These are phyloP conservation scores for Lobosporangium transversale DNA, from an alignment of 192 early-diverging fungal genomes.

Conservation along the genomic window DNA sequence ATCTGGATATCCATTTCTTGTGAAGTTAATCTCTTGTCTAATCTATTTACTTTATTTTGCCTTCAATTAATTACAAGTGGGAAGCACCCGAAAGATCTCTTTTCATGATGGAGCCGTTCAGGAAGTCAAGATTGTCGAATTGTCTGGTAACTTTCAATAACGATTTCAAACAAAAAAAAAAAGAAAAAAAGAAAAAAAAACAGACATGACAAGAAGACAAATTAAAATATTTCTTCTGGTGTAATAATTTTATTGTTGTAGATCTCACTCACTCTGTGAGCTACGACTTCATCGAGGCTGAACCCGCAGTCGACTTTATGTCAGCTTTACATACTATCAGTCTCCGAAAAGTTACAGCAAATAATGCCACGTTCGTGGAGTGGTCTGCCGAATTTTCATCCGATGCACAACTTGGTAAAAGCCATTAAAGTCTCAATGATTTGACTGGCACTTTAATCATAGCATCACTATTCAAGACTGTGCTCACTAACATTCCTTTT, in stretches of 20 bases:
- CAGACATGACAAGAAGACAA: too few relatives aligned
- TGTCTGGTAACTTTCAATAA: slow-evolving; percentile 47
- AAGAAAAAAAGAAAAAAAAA: not conserved
- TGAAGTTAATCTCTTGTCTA: not conserved
- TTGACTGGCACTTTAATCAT: too few relatives aligned
- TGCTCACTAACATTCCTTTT: not conserved
- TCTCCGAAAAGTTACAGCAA: slow-evolving; percentile 57
- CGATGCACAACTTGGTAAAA: slow-evolving; percentile 53
- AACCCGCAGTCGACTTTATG: slow-evolving; percentile 61
- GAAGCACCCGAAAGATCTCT: slow-evolving; percentile 58
- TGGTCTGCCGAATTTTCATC: slow-evolving; percentile 68
- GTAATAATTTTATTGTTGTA: too few relatives aligned
- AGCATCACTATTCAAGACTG: too few relatives aligned
- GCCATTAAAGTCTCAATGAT: too few relatives aligned
- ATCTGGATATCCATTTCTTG: not conserved
- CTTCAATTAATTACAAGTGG: too few relatives aligned
- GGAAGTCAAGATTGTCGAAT: slow-evolving; percentile 63
- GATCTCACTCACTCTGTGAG: slow-evolving; percentile 59
- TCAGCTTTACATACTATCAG: slow-evolving; percentile 65
- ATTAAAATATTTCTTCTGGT: too few relatives aligned
- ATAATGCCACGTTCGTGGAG: slow-evolving; percentile 66
- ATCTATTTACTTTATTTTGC: not conserved
- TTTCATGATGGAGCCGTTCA: slow-evolving; percentile 68
- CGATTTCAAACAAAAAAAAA: not conserved
- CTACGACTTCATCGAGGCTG: slow-evolving; percentile 66